Base-by-base conservation (phyloP, 805 yeast genomes). In the Barnettozyma vustinii region DNA sequence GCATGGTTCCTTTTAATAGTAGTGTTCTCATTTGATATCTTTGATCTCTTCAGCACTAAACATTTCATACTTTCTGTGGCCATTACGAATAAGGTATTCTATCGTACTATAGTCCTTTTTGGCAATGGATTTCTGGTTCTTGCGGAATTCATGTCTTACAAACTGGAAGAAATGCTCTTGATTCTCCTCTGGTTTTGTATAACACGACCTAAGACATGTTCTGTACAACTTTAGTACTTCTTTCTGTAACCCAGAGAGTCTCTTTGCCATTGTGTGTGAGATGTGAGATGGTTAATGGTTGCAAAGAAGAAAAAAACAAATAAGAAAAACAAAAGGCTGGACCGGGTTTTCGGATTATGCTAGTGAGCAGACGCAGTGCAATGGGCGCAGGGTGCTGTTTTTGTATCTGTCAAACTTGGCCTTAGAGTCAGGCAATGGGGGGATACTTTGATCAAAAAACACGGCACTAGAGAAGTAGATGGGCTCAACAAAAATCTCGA, bases 71-170 rank as follows among this genome's bases (percentile, higher is more conserved):
- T 85, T 73, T 60, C 83, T 80, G 52, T 77, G 73, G 4, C 98
- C 98, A 3, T 77, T 74, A 50, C 98, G 72, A 37, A 91, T 65
- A 36, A 92, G 71, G 66, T 91, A 90, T 63, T 91, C 98, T 40
- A 91, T 81, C 1, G 96, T 85, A 40, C 84, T 74, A 63, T 91
- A 91, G 55, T 88, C 96, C 56, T 87, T 84, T 63, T 85, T 83
- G 35, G 85, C 80, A 10, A 91, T 66, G n/a, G 42, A 23, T 27
- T 63, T 57, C 44, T 72, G 68, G 62, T 81, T 72, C 56, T 80
- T 80, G 15, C 60, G 68, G 63, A 91, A 92, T 61, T 88, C 92
- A n/a, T 56, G 56, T 45, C 83, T 75, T 10, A 47, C 49, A 59
- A 72, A 85, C 39, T 53, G 54, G 4, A 68, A 51, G 54, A 80